A percentile compares a stretch with the other conserved stretches of the same genome.
These are phyloP conservation scores for Beauveria caledonica DNA, from an alignment of 2,329 filamentous ascomycete genomes.

Conservation along the genomic window DNA sequence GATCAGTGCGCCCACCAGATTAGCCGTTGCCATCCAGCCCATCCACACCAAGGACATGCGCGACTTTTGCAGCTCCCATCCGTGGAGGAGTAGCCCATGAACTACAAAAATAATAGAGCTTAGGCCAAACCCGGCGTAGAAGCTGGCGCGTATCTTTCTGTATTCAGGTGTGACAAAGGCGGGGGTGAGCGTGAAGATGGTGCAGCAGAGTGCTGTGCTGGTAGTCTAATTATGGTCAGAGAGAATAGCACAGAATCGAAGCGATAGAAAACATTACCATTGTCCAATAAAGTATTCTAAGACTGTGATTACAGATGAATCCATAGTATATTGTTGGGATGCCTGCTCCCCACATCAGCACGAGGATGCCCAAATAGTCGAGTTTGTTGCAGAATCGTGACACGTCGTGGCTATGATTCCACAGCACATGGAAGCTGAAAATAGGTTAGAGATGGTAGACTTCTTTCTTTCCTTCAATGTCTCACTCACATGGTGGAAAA, in stretches of 20 bases:
- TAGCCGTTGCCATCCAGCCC: conserved; percentile 13
- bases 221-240: not conserved
- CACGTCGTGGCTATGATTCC: conserved; percentile 3
- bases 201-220: conserved; percentile 11
- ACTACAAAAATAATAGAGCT: conserved; percentile 14
- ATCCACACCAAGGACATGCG: conserved; percentile 14
- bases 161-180: conserved; percentile 12
- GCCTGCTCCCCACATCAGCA: conserved; percentile 9
- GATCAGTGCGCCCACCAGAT: conserved; percentile 11
- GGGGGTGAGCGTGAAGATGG: conserved; percentile 12
- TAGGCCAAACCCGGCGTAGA: conserved; percentile 15
- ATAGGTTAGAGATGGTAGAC: not conserved
- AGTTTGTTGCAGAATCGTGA: conserved; percentile 6
- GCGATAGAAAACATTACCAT: not conserved
- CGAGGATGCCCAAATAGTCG: conserved; percentile 16
- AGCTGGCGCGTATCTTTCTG: conserved; percentile 11
- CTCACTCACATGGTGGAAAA: conserved; percentile 15
- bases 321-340: conserved; percentile 13
- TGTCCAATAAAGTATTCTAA: conserved; percentile 14
- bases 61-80: conserved; percentile 14
- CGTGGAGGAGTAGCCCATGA: conserved; percentile 11
- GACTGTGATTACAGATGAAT: conserved; percentile 14
- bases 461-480: not conserved
- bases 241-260: no score
- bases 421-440: conserved; percentile 1